A percentile compares a stretch with the other conserved stretches of the same genome.
These are phyloP conservation scores for Aspergillus amoenus DNA, from an alignment of 2,329 filamentous ascomycete species.

Conservation along the genomic window DNA sequence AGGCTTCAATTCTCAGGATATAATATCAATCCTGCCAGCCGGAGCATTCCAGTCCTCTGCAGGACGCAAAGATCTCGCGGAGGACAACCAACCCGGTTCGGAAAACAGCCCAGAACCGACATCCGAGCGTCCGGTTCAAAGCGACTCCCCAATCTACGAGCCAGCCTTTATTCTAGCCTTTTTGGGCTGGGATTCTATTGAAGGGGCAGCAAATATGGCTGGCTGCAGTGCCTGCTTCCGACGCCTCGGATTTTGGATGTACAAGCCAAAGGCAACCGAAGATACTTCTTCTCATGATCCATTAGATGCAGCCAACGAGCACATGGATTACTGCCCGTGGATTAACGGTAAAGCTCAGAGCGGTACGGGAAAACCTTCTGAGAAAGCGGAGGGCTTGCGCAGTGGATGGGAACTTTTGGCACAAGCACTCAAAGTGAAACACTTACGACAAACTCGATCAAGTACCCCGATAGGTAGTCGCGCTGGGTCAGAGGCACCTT, in stretches of 20 bases:
- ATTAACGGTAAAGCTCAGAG: slow-evolving; percentile 64
- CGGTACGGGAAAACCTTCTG: slow-evolving; percentile 32
- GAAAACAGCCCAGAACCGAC: slow-evolving; percentile 6
- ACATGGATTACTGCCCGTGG: slow-evolving; percentile 85
- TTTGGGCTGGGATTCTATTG: slow-evolving; percentile 69
- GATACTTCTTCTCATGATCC: slow-evolving; percentile 42
- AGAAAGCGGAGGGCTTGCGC: slow-evolving; percentile 34
- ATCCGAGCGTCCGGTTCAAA: slow-evolving; percentile 13
- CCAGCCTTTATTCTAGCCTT: slow-evolving; percentile 68
- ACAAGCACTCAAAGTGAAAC: slow-evolving; percentile 43
- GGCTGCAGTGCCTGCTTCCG: slow-evolving; percentile 85
- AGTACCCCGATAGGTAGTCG: slow-evolving; percentile 27
- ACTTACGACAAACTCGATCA: slow-evolving; percentile 32
- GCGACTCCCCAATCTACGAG: slow-evolving; percentile 48
- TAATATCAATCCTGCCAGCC: slow-evolving; percentile 30
- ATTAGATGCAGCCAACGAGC: slow-evolving; percentile 69
- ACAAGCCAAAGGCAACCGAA: slow-evolving; percentile 68
- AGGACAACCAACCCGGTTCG: slow-evolving; percentile 13
- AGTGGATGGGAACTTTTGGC: slow-evolving; percentile 48
- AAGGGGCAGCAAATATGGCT: slow-evolving; percentile 59
- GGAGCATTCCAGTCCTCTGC: slow-evolving; percentile 22
- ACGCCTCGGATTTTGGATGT: slow-evolving; percentile 90
- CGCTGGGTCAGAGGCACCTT: slow-evolving; percentile 27
- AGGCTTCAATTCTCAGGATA: slow-evolving; percentile 30
- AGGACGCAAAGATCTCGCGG: slow-evolving; percentile 14